phyloP scores from a whole-genome alignment of 1,139 yeast genomes.

The Hansenula sp. region DNA sequence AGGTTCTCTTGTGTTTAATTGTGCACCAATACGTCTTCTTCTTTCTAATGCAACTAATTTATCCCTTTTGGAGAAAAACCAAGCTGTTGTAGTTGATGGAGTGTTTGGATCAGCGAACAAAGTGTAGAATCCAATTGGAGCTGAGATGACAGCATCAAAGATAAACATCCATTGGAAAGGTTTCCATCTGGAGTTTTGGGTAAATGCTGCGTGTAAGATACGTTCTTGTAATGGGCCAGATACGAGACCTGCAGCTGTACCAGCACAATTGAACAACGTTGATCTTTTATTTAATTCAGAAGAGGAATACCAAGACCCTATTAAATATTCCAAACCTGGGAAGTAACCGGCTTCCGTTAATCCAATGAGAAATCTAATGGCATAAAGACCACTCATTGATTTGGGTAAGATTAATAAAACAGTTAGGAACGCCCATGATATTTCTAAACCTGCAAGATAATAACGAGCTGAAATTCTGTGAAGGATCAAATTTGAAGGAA shows the following conservation, averaged over 20 bases:
- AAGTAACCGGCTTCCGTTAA: conserved; percentile 46
- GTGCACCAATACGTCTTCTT: conserved; percentile 36
- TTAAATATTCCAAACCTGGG: no score
- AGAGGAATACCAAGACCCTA: no score
- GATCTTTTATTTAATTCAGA: no score
- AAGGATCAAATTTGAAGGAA: no score
- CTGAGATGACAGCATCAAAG: conserved; percentile 27
- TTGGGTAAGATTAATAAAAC: no score
- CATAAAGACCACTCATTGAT: conserved; percentile 23
- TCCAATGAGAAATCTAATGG: conserved; percentile 39
- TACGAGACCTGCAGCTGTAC: no score
- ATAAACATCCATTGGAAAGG: conserved; percentile 12
- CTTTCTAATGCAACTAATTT: conserved; percentile 34
- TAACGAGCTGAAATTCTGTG: conserved; percentile 5
- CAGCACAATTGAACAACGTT: conserved; percentile 22
- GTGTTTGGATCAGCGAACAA: conserved; percentile 39
- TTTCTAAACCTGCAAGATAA: conserved; percentile 22
- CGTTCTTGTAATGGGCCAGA: no score
- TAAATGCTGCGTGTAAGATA: no score
- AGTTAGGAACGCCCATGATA: no score
- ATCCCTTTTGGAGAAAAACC: conserved; percentile 33
- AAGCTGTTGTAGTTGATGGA: conserved; percentile 36
- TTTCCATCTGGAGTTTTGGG: no score
- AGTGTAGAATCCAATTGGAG: conserved; percentile 44
- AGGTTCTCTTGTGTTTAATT: conserved; percentile 34